Conservation (phyloP, 208 protist genomes). For the Angomonas ambiguus region DNA sequence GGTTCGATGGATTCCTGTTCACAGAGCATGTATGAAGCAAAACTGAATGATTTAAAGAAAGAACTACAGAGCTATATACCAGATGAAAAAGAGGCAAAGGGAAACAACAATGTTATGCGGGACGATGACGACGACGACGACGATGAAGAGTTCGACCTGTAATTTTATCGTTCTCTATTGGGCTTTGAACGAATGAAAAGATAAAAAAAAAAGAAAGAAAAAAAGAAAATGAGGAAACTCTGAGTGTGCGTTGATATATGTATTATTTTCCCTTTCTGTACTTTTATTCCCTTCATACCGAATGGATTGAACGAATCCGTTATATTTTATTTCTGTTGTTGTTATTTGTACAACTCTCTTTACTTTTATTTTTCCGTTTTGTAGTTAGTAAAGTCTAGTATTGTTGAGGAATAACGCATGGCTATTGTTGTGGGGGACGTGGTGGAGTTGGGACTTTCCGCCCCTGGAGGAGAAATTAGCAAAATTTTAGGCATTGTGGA, state of each 20-base stretch:
- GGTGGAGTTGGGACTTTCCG: slow-evolving; percentile 18
- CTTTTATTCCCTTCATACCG: too few relatives aligned
- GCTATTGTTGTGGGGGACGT: slow-evolving; percentile 22
- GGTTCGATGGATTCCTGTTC: slow-evolving; percentile 53
- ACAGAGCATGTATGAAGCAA: slow-evolving; percentile 42
- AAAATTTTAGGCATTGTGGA: slow-evolving; percentile 31
- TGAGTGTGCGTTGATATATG: not conserved
- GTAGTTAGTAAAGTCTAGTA: not conserved
- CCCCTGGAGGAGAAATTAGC: slow-evolving; percentile 8
- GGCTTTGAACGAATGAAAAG: too few relatives aligned
- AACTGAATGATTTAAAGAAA: slow-evolving; percentile 38
- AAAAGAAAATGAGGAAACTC: not conserved
- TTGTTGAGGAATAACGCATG: slow-evolving; percentile 9
- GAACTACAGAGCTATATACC: not conserved
- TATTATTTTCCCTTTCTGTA: not conserved
- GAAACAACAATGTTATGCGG: not conserved
- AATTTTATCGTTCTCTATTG: too few relatives aligned
- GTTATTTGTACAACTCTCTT: not conserved
- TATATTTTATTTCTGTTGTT: not conserved
- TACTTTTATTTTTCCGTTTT: slow-evolving; percentile 2
- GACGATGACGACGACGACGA: too few relatives aligned
- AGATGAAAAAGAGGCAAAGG: not conserved
- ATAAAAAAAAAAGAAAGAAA: not conserved
- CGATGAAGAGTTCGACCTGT: too few relatives aligned
- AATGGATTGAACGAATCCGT: too few relatives aligned